Evolutionary conservation across 164 flowering plant species (phyloP).

Genomic region (Buxus sempervirens): DNA sequence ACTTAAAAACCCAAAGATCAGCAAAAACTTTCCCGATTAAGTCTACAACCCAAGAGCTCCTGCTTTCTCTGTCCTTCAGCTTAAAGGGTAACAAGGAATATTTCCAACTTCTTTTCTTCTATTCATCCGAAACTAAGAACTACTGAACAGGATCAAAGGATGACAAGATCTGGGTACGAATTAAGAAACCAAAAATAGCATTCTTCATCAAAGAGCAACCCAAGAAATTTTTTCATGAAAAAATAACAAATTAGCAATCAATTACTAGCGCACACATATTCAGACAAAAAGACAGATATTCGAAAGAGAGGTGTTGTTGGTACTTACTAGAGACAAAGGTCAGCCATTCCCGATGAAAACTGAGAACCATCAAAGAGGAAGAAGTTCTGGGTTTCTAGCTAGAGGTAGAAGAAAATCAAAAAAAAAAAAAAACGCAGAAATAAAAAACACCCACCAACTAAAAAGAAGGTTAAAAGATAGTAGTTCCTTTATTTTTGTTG

Average conservation of each 20-base stretch:
- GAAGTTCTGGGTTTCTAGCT: no score
- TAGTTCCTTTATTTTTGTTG: no score
- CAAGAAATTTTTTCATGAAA: background rate
- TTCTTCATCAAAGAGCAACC: background rate
- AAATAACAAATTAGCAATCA: background rate
- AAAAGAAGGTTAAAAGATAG: no score
- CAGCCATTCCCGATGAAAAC: no score
- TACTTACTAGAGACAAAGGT: no score
- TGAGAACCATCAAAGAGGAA: no score
- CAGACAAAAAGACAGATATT: no score
- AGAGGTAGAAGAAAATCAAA: no score
- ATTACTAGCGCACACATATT: no score
- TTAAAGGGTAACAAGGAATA: background rate
- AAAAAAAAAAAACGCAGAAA: no score
- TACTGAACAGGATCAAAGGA: constrained; percentile 10
- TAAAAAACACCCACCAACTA: no score
- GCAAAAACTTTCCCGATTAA: constrained; percentile 6
- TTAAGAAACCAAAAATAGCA: background rate
- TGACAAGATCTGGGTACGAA: background rate
- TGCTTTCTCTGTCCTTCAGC: constrained; percentile 17
- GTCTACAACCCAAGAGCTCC: constrained; percentile 4
- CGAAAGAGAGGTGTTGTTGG: no score
- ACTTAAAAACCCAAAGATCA: constrained; percentile 14
- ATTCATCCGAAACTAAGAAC: constrained; percentile 1
- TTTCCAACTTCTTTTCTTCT: background rate